These are phyloP conservation scores for Sporisorium sorghi DNA, from an alignment of 1,284 basidiomycete species.

Conservation along the genomic window DNA sequence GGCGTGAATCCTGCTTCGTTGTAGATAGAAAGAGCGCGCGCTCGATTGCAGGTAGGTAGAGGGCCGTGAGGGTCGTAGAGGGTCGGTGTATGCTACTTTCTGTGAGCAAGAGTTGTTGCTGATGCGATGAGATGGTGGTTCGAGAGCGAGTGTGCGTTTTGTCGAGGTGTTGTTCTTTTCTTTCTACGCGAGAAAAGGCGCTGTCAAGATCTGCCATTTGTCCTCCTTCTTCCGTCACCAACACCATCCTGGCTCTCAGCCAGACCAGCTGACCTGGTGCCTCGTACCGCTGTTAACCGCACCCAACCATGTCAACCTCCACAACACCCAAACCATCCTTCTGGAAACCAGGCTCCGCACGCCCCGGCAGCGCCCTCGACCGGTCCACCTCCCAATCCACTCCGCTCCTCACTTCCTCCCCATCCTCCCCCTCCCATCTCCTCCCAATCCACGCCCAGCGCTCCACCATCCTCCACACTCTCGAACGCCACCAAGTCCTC, in stretches of 20 bases:
- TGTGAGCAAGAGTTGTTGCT: background rate
- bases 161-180: conserved; percentile 47
- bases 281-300: background rate
- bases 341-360: conserved; percentile 65
- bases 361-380: conserved; percentile 50
- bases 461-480: conserved; percentile 89
- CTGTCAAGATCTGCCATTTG: conserved; percentile 24
- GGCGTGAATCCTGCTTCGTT: too few species aligned
- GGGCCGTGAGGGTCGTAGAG: background rate
- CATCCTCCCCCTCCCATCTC: conserved; percentile 69
- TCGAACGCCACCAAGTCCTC: conserved; percentile 86
- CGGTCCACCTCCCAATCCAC: conserved; percentile 16
- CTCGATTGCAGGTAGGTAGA: too few species aligned
- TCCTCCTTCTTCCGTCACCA: conserved; percentile 2
- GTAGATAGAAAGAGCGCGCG: too few species aligned
- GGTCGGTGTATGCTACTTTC: background rate
- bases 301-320: conserved; percentile 4
- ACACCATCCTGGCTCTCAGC: background rate
- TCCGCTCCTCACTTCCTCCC: background rate
- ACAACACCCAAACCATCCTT: conserved; percentile 32
- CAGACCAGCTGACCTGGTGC: background rate
- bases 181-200: background rate
- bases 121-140: too few species aligned
- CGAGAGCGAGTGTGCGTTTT: background rate
- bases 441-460: conserved; percentile 94